Percentiles rank a stretch among this genome's conserved stretches.
These are phyloP conservation scores for Candida wancherniae DNA, from an alignment of 805 yeast genomes.

Conservation along the genomic window DNA sequence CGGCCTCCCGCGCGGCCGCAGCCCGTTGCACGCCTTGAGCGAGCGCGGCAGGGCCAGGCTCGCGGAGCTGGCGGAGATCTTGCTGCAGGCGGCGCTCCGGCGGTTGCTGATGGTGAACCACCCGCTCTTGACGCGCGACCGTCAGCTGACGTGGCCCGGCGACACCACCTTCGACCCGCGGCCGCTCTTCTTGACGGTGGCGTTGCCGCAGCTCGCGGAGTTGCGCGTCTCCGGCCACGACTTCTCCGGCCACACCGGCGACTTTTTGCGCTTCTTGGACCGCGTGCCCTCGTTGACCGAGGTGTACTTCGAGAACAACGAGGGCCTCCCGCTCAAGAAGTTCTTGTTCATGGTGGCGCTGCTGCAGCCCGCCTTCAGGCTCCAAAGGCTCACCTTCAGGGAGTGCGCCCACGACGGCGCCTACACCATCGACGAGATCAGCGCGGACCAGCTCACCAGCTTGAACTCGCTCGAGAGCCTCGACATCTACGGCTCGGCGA, in stretches of 20 bases:
- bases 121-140: constrained; percentile 18
- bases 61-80: not conserved
- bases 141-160: constrained; percentile 8
- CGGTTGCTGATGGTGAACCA: constrained; percentile 25
- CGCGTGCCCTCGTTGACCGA: constrained; percentile 1
- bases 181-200: constrained; percentile 21
- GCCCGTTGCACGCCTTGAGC: constrained; percentile 13
- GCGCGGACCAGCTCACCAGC: constrained; percentile 20
- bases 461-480: constrained; percentile 21
- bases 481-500: constrained; percentile 22
- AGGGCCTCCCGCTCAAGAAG: constrained; percentile 21
- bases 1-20: constrained; percentile 15
- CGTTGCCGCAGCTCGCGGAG: constrained; percentile 22
- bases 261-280: constrained; percentile 1
- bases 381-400: constrained; percentile 27
- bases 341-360: constrained; percentile 27
- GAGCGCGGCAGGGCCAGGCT: too few species aligned
- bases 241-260: constrained; percentile 20
- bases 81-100: constrained; percentile 11
- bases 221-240: constrained; percentile 30
- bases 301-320: constrained; percentile 32
- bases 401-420: constrained; percentile 21
- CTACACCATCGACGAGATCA: constrained; percentile 25
- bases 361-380: constrained; percentile 24
- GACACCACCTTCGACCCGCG: constrained; percentile 20